A percentile compares a stretch with the other conserved stretches of the same genome.
These are phyloP conservation scores for Raffaelea deltoideospora DNA, from an alignment of 2,329 filamentous ascomycete genomes.

Conservation along the genomic window DNA sequence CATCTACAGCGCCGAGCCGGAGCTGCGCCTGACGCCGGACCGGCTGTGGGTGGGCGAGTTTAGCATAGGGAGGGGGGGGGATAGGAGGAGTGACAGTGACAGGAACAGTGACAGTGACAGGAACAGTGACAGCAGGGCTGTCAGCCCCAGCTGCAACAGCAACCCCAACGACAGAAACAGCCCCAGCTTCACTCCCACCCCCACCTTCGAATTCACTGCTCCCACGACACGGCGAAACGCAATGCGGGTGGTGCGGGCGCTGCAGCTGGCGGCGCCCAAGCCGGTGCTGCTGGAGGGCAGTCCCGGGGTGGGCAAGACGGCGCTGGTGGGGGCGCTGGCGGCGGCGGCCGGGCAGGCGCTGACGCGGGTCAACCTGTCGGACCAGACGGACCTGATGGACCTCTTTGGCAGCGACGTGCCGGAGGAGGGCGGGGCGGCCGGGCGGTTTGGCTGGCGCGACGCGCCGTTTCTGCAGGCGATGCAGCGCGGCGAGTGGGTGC, in stretches of 20 bases:
- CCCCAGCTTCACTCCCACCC: too few species aligned
- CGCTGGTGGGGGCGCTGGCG: constrained; percentile 73
- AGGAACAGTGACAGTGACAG: too few species aligned
- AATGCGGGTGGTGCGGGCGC: constrained; percentile 76
- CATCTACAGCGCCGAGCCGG: constrained; percentile 49
- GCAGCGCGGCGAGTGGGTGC: constrained; percentile 92
- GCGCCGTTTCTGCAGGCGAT: constrained; percentile 92
- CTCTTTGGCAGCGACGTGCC: constrained; percentile 94
- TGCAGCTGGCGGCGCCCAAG: constrained; percentile 66
- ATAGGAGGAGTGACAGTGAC: too few species aligned
- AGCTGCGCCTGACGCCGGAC: constrained; percentile 37
- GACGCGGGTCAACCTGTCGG: constrained; percentile 90
- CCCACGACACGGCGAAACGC: constrained; percentile 82
- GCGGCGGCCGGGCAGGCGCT: constrained; percentile 65
- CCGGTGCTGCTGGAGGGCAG: constrained; percentile 91
- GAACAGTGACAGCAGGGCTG: too few species aligned
- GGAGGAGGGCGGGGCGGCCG: constrained; percentile 79
- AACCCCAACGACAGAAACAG: too few species aligned
- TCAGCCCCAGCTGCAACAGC: too few species aligned
- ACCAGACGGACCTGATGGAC: constrained; percentile 96
- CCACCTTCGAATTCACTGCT: constrained; percentile 65
- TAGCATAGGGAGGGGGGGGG: too few species aligned
- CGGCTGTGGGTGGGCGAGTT: constrained; percentile 61
- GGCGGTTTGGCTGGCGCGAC: constrained; percentile 89
- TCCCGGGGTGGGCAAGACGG: constrained; percentile 97